A percentile compares a stretch with the other conserved stretches of the same genome.
These are phyloP conservation scores for Nothophaeocryptopus gaeumannii DNA, from an alignment of 2,329 filamentous ascomycete species.

Conservation along the genomic window DNA sequence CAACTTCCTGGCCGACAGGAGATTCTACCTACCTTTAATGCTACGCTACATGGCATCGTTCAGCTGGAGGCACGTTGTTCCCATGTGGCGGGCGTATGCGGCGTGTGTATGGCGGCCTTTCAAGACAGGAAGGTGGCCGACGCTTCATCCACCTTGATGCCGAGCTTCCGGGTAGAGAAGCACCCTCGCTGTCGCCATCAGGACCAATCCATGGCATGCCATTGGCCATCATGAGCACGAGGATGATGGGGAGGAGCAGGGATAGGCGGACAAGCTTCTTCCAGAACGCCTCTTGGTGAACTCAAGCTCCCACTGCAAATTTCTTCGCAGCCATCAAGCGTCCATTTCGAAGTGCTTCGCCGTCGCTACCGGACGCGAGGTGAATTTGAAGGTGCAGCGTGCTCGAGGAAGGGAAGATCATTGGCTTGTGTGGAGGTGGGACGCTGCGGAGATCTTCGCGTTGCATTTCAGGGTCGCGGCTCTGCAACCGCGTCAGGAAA, in stretches of 20 bases:
- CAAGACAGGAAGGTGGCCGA: constrained; percentile 16
- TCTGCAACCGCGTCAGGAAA: too few relatives aligned
- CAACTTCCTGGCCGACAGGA: not conserved
- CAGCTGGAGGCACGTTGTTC: not conserved
- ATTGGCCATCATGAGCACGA: not conserved
- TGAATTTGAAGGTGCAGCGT: not conserved
- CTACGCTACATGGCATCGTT: not conserved
- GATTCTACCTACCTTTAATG: constrained; percentile 1
- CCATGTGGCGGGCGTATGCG: not conserved
- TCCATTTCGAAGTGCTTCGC: not conserved
- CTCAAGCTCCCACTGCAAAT: constrained; percentile 4
- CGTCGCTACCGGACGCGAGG: not conserved
- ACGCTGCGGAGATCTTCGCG: not conserved
- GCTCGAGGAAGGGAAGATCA: not conserved
- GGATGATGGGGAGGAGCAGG: not conserved
- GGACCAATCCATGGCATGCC: not conserved
- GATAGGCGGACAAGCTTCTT: not conserved
- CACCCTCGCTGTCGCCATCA: not conserved
- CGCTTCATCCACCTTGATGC: constrained; percentile 24
- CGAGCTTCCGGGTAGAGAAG: constrained; percentile 16
- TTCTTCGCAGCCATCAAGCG: not conserved
- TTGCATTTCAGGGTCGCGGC: too few relatives aligned
- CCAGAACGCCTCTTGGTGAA: not conserved
- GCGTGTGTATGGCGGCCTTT: not conserved
- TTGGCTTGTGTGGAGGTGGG: not conserved